Base-by-base conservation (phyloP, 805 yeast genomes). In the Saccharomycopsis sp. region DNA sequence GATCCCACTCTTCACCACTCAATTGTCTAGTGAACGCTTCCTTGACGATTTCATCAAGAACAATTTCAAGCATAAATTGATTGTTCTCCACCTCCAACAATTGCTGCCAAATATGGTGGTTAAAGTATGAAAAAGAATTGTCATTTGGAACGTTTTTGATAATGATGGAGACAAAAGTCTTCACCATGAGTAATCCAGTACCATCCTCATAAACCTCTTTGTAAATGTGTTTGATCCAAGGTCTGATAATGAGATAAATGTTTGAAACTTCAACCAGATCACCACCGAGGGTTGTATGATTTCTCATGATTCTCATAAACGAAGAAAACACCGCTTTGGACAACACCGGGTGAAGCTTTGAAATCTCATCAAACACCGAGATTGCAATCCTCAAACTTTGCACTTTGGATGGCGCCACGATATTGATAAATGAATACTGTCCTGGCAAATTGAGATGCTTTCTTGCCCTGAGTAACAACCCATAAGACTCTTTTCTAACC, bases 11-110 rank as follows among this genome's bases (percentile, higher is more conserved):
- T 27, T 73, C 69, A 3, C 79, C 80, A 50, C 80, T 86, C 12
- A 85, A 77, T 49, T 80, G 80, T 53, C 79, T 73, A 49, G 82
- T 92, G 50, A 83, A 69, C 1, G 87, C 80, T 48, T 77, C 78
- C 2, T 77, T 72, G 4, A 83, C 73, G 16, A 82, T 73, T 52
- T 85, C 95, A 47, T 82, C 87, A 8, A 84, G 68, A 19, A 85
- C 62, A 3, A 75, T 58, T 2, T 69, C 65, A 9, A 85, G 57
- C 29, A 74, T n/a, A n/a, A n/a, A n/a, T n/a, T n/a, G n/a, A 63
- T 34, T 77, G 76, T 41, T 82, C 87, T 2, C 69, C 52, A 17
- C 12, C n/a, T n/a, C 10, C 17, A 38, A 27, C 12, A 86, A 53
- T 38, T 71, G 67, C 29, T 74, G 69, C 94, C 95, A 86, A 13